Evolutionary conservation across 1,284 basidiomycete species (phyloP).

Genomic region (Anthracocystis panici-leucophaei): DNA sequence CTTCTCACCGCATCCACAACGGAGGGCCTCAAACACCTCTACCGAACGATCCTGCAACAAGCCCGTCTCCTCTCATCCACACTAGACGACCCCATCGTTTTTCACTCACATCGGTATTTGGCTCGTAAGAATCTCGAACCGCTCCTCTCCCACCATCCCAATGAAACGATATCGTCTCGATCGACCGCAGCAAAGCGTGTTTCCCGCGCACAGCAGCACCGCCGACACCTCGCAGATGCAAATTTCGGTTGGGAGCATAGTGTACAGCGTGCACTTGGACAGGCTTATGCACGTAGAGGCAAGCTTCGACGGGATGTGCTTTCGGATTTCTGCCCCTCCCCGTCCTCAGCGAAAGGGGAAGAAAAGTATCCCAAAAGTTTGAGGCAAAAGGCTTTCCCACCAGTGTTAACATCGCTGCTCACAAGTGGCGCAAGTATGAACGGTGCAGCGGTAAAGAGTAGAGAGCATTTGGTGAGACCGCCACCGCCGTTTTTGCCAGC

Average conservation of each 20-base stretch:
- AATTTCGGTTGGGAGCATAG: slow-evolving; percentile 47
- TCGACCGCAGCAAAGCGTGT: slow-evolving; percentile 16
- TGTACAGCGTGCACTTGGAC: slow-evolving; percentile 23
- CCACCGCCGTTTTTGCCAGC: slow-evolving; percentile 39
- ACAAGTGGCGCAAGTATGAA: slow-evolving; percentile 21
- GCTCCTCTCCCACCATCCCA: slow-evolving; percentile 10
- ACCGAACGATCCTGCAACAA: slow-evolving; percentile 36
- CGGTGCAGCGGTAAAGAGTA: slow-evolving; percentile 23
- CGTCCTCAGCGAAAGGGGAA: background rate
- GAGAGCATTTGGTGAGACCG: slow-evolving; percentile 13
- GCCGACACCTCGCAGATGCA: slow-evolving; percentile 40
- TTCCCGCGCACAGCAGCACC: slow-evolving; percentile 22
- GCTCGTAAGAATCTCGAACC: slow-evolving; percentile 43
- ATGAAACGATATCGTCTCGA: slow-evolving; percentile 5
- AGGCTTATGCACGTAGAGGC: slow-evolving; percentile 35
- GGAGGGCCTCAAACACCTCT: slow-evolving; percentile 39
- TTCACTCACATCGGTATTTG: slow-evolving; percentile 32
- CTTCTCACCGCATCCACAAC: no score
- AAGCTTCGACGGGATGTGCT: slow-evolving; percentile 38
- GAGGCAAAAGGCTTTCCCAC: slow-evolving; percentile 5
- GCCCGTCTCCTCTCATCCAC: slow-evolving; percentile 37
- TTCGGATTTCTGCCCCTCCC: slow-evolving; percentile 20
- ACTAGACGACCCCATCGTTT: slow-evolving; percentile 26
- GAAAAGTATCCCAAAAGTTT: background rate
- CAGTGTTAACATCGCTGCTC: slow-evolving; percentile 18